Base-by-base conservation (phyloP, 805 yeast genomes). In the Vanderwaltozyma tropicalis region DNA sequence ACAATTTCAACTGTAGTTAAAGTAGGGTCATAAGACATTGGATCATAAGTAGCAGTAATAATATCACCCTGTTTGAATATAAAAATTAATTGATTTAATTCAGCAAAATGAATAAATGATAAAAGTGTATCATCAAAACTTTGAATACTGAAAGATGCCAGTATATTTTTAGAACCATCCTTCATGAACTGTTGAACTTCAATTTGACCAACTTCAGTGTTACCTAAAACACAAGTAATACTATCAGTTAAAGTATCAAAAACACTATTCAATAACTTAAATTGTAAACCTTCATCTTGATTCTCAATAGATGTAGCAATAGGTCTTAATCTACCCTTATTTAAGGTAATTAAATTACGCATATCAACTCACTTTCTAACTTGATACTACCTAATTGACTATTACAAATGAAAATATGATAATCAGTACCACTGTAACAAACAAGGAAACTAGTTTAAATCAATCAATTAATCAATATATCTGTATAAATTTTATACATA, bases 171-270 rank as follows among this genome's bases (percentile, higher is more conserved):
- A n/a, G 66, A 62, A 11, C 94, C 94, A 29, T 68, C 67, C 54
- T 78, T 81, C 63, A 67, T 61, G 48, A 74, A 74, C 55, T 80
- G 88, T 49, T 82, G 92, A n/a, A 83, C 81, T 59, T 85, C 95
- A 35, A 80, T 55, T 7, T 66, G 48, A 17, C 73, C 73, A 29
- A 73, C 66, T 28, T 76, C 82, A 40, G 66, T 43, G 15, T 75
- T 68, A 4, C 76, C 74, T 35, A 83, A 63, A 1, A 73, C 80
- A 45, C 76, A 71, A 0, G 92, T 76, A 28, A 86, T 66, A 38
- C 83, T 72, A 54, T 85, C 92, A 9, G 80, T 70, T 25, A 83
- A 72, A 0, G 82, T 71, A 54, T 86, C 95, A 50, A 85, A 84
- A 11, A 65, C 71, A 40, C 59, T 54, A 24, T 53, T 53, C 12